Percentiles rank a stretch among this genome's conserved stretches.
These are phyloP conservation scores for Pezicula rhizophila DNA, from an alignment of 2,329 filamentous ascomycete species.

Conservation along the genomic window DNA sequence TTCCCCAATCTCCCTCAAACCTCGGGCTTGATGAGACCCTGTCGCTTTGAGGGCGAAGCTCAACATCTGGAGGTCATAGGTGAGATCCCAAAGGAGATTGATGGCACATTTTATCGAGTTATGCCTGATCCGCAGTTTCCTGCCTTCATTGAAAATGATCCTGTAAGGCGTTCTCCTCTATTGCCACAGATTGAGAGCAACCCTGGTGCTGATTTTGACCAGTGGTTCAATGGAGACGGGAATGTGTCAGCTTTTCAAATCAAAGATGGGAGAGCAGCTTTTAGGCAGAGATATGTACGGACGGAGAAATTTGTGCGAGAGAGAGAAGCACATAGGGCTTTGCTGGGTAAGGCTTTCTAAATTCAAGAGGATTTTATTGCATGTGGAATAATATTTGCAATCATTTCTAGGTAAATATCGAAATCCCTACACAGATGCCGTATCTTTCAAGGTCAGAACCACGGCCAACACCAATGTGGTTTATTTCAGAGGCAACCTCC, in stretches of 20 bases:
- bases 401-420: slow-evolving; percentile 33
- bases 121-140: slow-evolving; percentile 25
- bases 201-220: too few relatives aligned
- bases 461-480: slow-evolving; percentile 53
- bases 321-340: slow-evolving; percentile 5
- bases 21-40: too few relatives aligned
- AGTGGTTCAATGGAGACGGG: slow-evolving; percentile 19
- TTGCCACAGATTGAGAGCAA: too few relatives aligned
- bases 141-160: slow-evolving; percentile 16
- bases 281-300: slow-evolving; percentile 23
- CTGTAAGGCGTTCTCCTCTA: slow-evolving; percentile 4
- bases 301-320: slow-evolving; percentile 23
- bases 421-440: slow-evolving; percentile 50
- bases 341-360: slow-evolving; percentile 35
- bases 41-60: slow-evolving; percentile 31
- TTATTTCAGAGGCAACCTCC: slow-evolving; percentile 46
- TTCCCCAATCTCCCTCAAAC: too few relatives aligned
- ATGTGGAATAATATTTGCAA: too few relatives aligned
- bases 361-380: too few relatives aligned
- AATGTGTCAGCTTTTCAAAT: slow-evolving; percentile 23
- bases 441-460: slow-evolving; percentile 46
- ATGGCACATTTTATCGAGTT: slow-evolving; percentile 35
- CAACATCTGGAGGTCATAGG: slow-evolving; percentile 30
- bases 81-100: slow-evolving; percentile 29
- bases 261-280: slow-evolving; percentile 18